Conservation (phyloP, 148 eudicot species). For the Rhododendron mucronatum region DNA sequence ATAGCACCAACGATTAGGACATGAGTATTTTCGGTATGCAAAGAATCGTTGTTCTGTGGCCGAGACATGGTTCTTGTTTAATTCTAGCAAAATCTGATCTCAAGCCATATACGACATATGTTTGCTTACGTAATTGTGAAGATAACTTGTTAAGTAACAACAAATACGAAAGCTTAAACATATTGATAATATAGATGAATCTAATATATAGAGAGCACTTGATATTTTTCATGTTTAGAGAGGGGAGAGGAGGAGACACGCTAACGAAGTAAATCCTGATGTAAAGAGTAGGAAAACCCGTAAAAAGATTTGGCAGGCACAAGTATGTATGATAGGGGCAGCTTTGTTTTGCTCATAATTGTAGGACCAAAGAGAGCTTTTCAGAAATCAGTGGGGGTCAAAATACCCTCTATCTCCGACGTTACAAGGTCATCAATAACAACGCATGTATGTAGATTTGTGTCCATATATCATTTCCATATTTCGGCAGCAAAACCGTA, state of each 20-base stretch:
- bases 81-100: background rate
- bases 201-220: background rate
- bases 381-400: background rate
- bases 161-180: background rate
- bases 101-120: background rate
- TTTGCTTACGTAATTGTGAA: background rate
- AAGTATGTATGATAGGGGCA: background rate
- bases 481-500: background rate
- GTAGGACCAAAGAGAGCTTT: background rate
- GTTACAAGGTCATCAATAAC: background rate
- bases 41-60: background rate
- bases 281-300: background rate
- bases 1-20: slow-evolving; percentile 6
- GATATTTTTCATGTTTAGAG: background rate
- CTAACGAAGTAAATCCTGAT: background rate
- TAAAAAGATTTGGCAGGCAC: background rate
- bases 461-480: background rate
- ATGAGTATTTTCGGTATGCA: background rate
- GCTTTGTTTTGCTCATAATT: background rate
- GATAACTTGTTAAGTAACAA: background rate
- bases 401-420: background rate
- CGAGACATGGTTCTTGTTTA: background rate
- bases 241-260: background rate
- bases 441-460: background rate
- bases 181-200: background rate